Conservation (phyloP, 2,329 filamentous ascomycete species). For the Xylariaceae sp. region DNA sequence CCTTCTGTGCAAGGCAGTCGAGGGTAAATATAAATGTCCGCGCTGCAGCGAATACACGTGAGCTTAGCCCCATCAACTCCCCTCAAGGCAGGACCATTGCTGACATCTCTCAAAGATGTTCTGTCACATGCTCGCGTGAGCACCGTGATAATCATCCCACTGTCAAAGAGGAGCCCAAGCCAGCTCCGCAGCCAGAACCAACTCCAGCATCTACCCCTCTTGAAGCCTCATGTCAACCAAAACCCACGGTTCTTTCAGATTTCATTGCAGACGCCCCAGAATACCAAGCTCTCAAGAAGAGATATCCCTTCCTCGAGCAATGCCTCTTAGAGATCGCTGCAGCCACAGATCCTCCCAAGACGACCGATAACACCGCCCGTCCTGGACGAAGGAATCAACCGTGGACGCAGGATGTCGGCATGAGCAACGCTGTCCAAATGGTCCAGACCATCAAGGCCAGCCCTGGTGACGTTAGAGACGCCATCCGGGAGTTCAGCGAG, state of each 20-base stretch:
- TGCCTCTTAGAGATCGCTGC: slow-evolving; percentile 28
- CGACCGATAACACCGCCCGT: slow-evolving; percentile 4
- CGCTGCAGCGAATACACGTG: slow-evolving; percentile 57
- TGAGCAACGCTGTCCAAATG: slow-evolving; percentile 51
- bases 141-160: slow-evolving; percentile 49
- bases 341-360: slow-evolving; percentile 29
- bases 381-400: slow-evolving; percentile 27
- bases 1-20: slow-evolving; percentile 47
- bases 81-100: neutral
- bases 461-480: slow-evolving; percentile 54
- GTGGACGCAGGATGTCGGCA: slow-evolving; percentile 58
- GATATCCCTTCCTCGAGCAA: slow-evolving; percentile 27
- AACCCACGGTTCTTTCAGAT: slow-evolving; percentile 9
- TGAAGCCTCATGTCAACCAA: neutral
- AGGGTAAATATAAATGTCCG: slow-evolving; percentile 61
- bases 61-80: slow-evolving; percentile 23
- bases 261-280: slow-evolving; percentile 28
- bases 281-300: slow-evolving; percentile 25
- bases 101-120: slow-evolving; percentile 44
- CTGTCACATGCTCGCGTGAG: slow-evolving; percentile 51
- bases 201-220: neutral
- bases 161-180: slow-evolving; percentile 24
- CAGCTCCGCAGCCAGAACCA: neutral
- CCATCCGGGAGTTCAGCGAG: slow-evolving; percentile 57
- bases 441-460: slow-evolving; percentile 48